Evolutionary conservation across 164 flowering plant species (phyloP), one percentile per base, ranked within the genome.

Genomic region (Kalanchoe fedtschenkoi): DNA sequence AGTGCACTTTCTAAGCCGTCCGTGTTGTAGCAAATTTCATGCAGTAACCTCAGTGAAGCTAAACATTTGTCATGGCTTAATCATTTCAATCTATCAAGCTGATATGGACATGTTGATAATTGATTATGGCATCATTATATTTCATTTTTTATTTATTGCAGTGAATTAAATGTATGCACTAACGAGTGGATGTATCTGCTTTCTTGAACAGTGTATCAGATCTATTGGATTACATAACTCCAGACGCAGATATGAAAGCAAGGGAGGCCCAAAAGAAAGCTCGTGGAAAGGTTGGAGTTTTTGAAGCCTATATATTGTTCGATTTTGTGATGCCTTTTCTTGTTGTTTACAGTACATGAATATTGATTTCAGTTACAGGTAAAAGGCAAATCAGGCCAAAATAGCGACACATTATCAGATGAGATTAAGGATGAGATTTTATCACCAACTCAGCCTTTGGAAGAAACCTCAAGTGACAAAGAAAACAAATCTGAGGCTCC

Each of bases 221-320:
- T 66, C 85, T 88, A 41, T 77, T 88, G 77, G 95, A 91, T 74
- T 91, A 81, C 44, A 91, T 91, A 72, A 70, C 88, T 43, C 98
- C 96, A 29, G 89, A 88, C 69, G 76, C 85, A 60, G 95, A 86
- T 66, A 65, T 76, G 58, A 88, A 86, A 74, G 87, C 81, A 60
- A 83, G 87, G 76, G 96, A 88, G 10, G 78, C 78, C 61, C 93
- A 86, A 72, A 91, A 68, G 84, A 88, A 83, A 72, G 90, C 96
- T 72, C 96, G 89, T 69, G 82, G 84, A 46, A 88, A 87, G 97
- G 96, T 88, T 29, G 68, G 30, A 58, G 7, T 46, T 59, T 37
- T 37, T 16, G 28, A 11, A 39, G 11, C 30, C 43, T n/a, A 21
- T 24, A 8, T 19, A n/a, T 55, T 32, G 61, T 55, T 6, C 66